These are phyloP conservation scores for Solanum chiquidenum DNA, from an alignment of 257 asterid genomes.

Conservation along the genomic window DNA sequence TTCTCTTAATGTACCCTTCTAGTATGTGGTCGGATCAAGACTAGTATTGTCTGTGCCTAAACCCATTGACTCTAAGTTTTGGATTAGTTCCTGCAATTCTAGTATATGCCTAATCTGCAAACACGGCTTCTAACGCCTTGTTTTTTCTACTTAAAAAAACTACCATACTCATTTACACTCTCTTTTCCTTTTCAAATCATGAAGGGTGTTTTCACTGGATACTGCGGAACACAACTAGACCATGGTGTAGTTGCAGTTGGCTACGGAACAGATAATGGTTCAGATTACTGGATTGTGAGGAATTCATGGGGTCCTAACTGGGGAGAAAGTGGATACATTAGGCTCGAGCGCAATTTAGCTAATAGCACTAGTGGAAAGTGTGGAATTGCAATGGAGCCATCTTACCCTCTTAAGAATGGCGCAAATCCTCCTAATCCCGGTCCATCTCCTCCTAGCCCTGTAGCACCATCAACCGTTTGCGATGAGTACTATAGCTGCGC, in stretches of 20 bases:
- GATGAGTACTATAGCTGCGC: slow-evolving; percentile 67
- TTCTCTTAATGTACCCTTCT: neutral
- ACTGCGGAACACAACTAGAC: slow-evolving; percentile 65
- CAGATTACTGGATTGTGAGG: slow-evolving; percentile 73
- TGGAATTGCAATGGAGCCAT: slow-evolving; percentile 74
- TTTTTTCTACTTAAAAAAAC: neutral
- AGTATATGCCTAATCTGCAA: neutral
- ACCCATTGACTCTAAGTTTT: neutral
- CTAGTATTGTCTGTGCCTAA: neutral
- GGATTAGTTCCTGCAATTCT: neutral
- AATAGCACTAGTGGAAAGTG: slow-evolving; percentile 53
- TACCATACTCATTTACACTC: neutral
- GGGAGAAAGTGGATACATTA: slow-evolving; percentile 85
- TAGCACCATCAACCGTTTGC: slow-evolving; percentile 51
- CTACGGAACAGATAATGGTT: slow-evolving; percentile 54
- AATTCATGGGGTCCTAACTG: slow-evolving; percentile 86
- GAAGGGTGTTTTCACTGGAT: slow-evolving; percentile 80
- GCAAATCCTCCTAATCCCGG: slow-evolving; percentile 84
- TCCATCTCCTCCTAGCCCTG: slow-evolving; percentile 79
- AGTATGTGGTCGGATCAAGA: neutral
- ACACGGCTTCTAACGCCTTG: neutral
- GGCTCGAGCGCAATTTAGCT: slow-evolving; percentile 53
- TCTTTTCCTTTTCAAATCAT: neutral
- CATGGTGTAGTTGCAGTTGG: slow-evolving; percentile 88
- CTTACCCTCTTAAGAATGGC: slow-evolving; percentile 70